Conservation (phyloP, 2,329 filamentous ascomycete genomes). For the Venturia pyrina region DNA sequence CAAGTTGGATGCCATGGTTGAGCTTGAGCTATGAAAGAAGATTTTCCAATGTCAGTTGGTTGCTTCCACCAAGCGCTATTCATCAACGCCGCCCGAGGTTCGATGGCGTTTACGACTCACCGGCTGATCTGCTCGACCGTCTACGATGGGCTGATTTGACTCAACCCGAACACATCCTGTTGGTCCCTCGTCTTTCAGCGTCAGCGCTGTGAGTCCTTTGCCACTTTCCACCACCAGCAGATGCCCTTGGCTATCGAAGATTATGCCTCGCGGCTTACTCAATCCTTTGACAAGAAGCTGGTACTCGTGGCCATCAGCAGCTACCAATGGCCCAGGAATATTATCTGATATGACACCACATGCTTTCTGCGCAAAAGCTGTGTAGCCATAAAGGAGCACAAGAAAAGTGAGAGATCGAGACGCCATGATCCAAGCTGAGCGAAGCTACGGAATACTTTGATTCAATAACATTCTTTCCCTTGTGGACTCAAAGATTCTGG, state of each 20-base stretch:
- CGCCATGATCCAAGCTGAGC: background rate
- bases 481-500: background rate
- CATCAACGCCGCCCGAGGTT: background rate
- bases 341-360: background rate
- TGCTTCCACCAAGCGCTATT: background rate
- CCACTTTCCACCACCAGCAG: constrained; percentile 31
- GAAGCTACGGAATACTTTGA: background rate
- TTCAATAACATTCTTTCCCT: background rate
- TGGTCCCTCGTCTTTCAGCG: constrained; percentile 24
- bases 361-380: background rate
- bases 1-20: constrained; percentile 43
- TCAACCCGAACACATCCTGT: constrained; percentile 14
- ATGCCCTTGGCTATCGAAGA: constrained; percentile 30
- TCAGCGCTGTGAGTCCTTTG: constrained; percentile 28
- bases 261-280: constrained; percentile 28
- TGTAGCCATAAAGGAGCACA: background rate
- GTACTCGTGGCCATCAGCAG: constrained; percentile 15
- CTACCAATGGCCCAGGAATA: background rate
- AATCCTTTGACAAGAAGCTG: constrained; percentile 26
- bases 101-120: background rate
- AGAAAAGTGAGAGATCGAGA: background rate
- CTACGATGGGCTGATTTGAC: constrained; percentile 17
- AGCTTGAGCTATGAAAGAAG: constrained; percentile 19
- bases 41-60: background rate
- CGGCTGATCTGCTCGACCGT: constrained; percentile 15